phyloP scores from a whole-genome alignment of 108 stramenopile species.

The Cylindrotheca fusiformis region DNA sequence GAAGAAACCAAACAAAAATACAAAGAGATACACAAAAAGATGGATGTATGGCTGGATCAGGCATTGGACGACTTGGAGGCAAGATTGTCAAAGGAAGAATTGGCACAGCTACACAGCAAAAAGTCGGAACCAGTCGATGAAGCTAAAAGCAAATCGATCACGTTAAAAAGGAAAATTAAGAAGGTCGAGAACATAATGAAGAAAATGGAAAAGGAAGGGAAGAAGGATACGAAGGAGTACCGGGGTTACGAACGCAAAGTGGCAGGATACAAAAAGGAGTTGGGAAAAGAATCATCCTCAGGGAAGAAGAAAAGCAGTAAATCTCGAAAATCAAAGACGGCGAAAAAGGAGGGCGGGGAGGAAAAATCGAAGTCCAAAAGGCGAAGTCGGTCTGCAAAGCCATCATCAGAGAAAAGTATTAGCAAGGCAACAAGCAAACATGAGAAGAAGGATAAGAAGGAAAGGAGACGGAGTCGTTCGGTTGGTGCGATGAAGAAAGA shows the following conservation, averaged over 20 bases:
- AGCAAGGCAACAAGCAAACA: too few relatives aligned
- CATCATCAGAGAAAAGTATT: too few relatives aligned
- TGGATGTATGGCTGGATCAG: conserved; percentile 14
- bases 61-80: conserved; percentile 7
- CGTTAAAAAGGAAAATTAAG: background rate
- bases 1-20: conserved; percentile 2
- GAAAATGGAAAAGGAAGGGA: background rate
- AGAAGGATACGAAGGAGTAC: background rate
- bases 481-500: too few relatives aligned
- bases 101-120: background rate
- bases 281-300: too few relatives aligned
- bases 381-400: too few relatives aligned
- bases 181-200: background rate
- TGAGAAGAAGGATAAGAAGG: too few relatives aligned
- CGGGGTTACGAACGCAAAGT: background rate
- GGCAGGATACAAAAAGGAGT: background rate
- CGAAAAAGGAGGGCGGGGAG: too few relatives aligned
- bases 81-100: background rate
- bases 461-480: too few relatives aligned
- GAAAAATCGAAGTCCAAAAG: too few relatives aligned
- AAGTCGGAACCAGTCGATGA: background rate
- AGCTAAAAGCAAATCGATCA: background rate
- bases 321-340: too few relatives aligned
- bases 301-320: too few relatives aligned
- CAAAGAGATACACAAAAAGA: conserved; percentile 5